Evolutionary conservation across 140 eudicot genomes (phyloP), one percentile per base, ranked within the genome.

Genomic region (Bidens hawaiensis): DNA sequence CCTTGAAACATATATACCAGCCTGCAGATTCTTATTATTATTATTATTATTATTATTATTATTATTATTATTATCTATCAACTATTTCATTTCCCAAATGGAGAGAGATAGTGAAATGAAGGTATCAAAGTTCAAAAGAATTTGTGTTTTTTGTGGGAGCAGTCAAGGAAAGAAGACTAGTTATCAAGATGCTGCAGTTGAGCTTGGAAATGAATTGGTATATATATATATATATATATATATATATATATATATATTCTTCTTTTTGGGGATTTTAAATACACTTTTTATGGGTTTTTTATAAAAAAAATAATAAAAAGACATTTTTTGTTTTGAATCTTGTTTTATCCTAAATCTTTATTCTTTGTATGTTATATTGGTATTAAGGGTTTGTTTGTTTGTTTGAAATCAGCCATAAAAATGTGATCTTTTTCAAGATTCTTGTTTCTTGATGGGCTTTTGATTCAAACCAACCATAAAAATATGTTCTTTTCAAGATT

Each of bases 131-230:
- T 89, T 89, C 76, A 87, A 82, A 76, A 78, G 87, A 74, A 83
- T 89, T 59, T 89, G 97, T 86, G 97, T 89, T 34, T 89, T 89
- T 43, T 89, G 97, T 86, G 97, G 97, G 46, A 89, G 97, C 65
- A 89, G 97, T 52, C 95, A 83, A 68, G 97, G 97, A 43, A 89
- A 83, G 65, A 89, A 89, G 68, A 75, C 53, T 28, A 85, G 89
- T 77, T 85, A 89, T 56, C 95, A 81, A 45, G 95, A 89, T 70
- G 89, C 97, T 81, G 95, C 97, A 66, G 60, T 83, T 83, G 97
- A 86, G 49, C 95, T 89, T 46, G 97, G 86, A 43, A 68, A 75
- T 25, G 93, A 83, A 76, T 52, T 89, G 95, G 97, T 89, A 80
- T 43, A n/a, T n/a, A n/a, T n/a, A 34, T 34, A 0, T 89, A 77